Conservation (phyloP, 1,284 basidiomycete species). For the Schizophyllum amplum region DNA sequence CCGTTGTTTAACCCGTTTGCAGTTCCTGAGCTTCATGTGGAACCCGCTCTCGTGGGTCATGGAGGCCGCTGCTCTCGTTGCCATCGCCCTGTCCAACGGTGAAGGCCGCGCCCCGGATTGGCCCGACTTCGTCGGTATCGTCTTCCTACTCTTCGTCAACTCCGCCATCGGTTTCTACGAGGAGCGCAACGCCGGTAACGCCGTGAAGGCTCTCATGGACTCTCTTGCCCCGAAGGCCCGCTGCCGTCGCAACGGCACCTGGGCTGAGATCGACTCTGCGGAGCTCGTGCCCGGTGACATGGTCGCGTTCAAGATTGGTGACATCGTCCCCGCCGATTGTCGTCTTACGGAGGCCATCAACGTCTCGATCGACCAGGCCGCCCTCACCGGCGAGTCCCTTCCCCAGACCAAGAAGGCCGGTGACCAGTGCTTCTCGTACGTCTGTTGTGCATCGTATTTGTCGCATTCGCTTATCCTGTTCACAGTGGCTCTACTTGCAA, state of each 20-base stretch:
- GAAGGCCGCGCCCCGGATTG: constrained; percentile 83
- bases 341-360: constrained; percentile 93
- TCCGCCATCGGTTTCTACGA: constrained; percentile 98
- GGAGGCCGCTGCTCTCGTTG: constrained; percentile 96
- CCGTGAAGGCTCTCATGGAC: constrained; percentile 98
- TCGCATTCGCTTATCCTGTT: constrained; percentile 8
- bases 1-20: constrained; percentile 9
- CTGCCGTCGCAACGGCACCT: constrained; percentile 77
- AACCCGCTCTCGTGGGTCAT: constrained; percentile 99
- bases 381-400: constrained; percentile 92
- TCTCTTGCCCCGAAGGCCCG: constrained; percentile 96
- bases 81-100: constrained; percentile 95
- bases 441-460: constrained; percentile 17
- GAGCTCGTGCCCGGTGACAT: constrained; percentile 91
- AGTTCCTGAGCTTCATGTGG: constrained; percentile 98
- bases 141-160: constrained; percentile 89
- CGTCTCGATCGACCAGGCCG: constrained; percentile 94
- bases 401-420: constrained; percentile 86
- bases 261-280: constrained; percentile 85
- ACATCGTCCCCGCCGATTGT: constrained; percentile 93
- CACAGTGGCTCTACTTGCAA: constrained; percentile 89
- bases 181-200: constrained; percentile 94
- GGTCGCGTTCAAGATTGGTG: constrained; percentile 96
- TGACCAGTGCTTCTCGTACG: constrained; percentile 94
- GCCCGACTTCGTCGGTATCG: constrained; percentile 97